Base-by-base conservation (phyloP, 192 early-diverging fungal species). In the Linnemannia hyalina region DNA sequence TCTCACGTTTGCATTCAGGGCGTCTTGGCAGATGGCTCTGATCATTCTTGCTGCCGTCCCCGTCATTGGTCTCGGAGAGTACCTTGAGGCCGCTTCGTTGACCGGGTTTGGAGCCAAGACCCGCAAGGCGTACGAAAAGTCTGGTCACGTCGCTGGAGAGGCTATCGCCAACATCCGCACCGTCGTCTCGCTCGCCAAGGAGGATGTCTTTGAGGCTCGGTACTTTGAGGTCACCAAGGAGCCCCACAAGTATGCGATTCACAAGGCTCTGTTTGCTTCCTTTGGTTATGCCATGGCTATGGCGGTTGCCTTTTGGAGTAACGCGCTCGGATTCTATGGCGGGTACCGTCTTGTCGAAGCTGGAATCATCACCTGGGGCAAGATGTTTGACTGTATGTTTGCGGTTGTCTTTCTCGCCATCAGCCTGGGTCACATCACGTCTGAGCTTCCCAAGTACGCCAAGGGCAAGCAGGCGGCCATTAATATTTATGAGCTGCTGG, bases 91-190 rank as follows among this genome's bases (percentile, higher is more conserved):
- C 42, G 77, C 74, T n/a, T n/a, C 78, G 11, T 41, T 80, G 35
- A 69, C 78, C 22, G 83, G 83, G 40, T 85, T 80, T n/a, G 78
- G 83, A 32, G 73, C 68, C 36, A 85, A 84, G 76, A 93, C 92
- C 47, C 93, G 95, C 81, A 90, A 87, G 73, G 94, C 95, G 5
- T 96, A 97, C 89, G 94, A 96, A 82, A 72, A 88, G 44, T 91
- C 93, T 38, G 96, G 95, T 73, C 93, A 97, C 87, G 92, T 96
- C 78, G 96, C 97, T 32, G 90, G 92, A 86, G 96, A 97, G 86
- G 95, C 96, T 20, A 94, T 98, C 26, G 89, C 91, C 15, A 93
- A 95, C 71, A 94, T 98, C 65, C 94, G 96, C 40, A 98, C 97
- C 2, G 95, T 98, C 40, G 92, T 93, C 46, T 89, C 96, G 6